Conservation (phyloP, 768 basidiomycete genomes). For the Chalciporus sphaerocephalus region DNA sequence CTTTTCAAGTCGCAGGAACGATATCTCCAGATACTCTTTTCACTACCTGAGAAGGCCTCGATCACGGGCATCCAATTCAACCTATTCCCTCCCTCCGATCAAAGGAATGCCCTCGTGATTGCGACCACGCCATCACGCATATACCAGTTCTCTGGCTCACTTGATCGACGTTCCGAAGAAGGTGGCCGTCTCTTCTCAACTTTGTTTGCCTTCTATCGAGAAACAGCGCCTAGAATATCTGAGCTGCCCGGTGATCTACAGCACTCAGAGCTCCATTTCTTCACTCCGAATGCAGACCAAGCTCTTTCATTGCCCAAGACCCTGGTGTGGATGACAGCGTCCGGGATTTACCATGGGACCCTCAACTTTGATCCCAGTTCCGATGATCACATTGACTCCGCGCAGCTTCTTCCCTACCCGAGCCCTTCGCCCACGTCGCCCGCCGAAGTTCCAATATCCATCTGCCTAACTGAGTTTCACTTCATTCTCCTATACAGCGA, state of each 20-base stretch:
- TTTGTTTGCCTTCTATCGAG: conserved; percentile 70
- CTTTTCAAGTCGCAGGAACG: conserved; percentile 88
- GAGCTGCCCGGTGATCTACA: conserved; percentile 80
- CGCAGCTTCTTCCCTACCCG: conserved; percentile 79
- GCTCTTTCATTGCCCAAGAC: conserved; percentile 63
- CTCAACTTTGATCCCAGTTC: conserved; percentile 65
- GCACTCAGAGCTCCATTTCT: conserved; percentile 79
- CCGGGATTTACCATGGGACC: conserved; percentile 83
- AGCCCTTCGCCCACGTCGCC: conserved; percentile 25
- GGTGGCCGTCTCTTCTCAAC: conserved; percentile 68
- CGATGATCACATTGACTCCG: conserved; percentile 73
- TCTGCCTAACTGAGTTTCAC: conserved; percentile 88
- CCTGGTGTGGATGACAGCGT: conserved; percentile 94
- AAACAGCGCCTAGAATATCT: conserved; percentile 80
- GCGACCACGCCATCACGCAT: conserved; percentile 84
- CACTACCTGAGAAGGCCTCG: conserved; percentile 74
- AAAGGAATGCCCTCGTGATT: conserved; percentile 63
- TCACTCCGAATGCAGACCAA: conserved; percentile 65
- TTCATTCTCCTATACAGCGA: conserved; percentile 82
- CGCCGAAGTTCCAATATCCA: conserved; percentile 59
- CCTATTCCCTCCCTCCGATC: conserved; percentile 61
- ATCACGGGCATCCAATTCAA: conserved; percentile 85
- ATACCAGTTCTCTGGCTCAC: conserved; percentile 79
- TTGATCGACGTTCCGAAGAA: conserved; percentile 69
- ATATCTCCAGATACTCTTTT: conserved; percentile 68